Base-by-base conservation (phyloP, 495 filamentous ascomycete species). In the Sabuloglossum arenarium region DNA sequence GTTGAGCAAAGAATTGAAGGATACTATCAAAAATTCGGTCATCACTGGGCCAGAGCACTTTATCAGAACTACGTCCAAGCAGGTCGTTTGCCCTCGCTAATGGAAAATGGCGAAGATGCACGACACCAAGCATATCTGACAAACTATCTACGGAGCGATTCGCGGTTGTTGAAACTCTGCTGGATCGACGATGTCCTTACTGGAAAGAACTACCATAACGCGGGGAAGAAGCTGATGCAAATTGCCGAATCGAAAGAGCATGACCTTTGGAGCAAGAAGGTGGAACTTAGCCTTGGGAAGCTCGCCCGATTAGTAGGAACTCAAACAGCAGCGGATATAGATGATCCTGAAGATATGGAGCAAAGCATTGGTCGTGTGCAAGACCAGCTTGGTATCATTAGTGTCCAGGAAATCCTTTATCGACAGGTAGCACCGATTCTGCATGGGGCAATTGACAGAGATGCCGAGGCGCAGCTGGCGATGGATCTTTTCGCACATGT, bases 131-230 rank as follows among this genome's bases (percentile, higher is more conserved):
- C 70, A 29, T 79, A 78, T 59, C 70, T 88, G 24, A 94, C 88
- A 11, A 71, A 70, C 30, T 97, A 86, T 62, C 71, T 97, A 46
- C 78, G 84, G 30, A 77, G 73, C 28, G 74, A 80, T 59, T 76
- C 78, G 10, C 68, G 78, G 59, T 81, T 85, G 47, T 78, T 80
- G 39, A 85, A 84, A 61, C 66, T 96, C n/a, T 75, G 81, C 39
- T 98, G 91, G 91, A 90, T 98, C 67, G 90, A 97, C 66, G 88
- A 95, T 62, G 78, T 95, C 21, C 68, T 76, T 53, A 72, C 77
- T 23, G 81, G 87, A 63, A 72, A 79, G 55, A 77, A 91, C 54
- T 90, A 84, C 59, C 70, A 75, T 31, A 72, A 72, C 56, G 89
- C 90, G 14, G 80, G 80, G 10, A 66, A 76, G 29, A 80, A 75